phyloP scores from a whole-genome alignment of 169 alveolate genomes.

The Ichthyophthirius multifiliis region DNA sequence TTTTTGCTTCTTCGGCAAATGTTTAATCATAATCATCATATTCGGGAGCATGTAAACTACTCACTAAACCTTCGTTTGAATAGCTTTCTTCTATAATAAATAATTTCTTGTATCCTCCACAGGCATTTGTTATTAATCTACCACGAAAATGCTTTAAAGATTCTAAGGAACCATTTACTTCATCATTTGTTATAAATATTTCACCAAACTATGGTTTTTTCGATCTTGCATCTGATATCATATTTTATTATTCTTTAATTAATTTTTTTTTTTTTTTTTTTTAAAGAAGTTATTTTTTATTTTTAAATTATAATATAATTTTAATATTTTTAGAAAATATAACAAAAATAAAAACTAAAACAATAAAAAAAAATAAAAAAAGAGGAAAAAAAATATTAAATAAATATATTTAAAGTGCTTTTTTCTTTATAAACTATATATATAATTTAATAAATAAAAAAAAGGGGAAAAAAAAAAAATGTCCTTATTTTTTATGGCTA shows the following conservation, averaged over 20 bases:
- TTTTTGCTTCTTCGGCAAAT: slow-evolving; percentile 22
- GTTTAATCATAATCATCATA: slow-evolving; percentile 40
- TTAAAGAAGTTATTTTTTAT: too few species aligned
- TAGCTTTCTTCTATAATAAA: slow-evolving; percentile 76
- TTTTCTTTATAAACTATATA: too few species aligned
- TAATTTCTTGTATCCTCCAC: slow-evolving; percentile 82
- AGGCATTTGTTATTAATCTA: slow-evolving; percentile 69
- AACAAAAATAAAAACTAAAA: too few species aligned
- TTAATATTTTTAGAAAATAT: too few species aligned
- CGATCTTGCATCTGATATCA: slow-evolving; percentile 17
- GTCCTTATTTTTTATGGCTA: slow-evolving; percentile 18
- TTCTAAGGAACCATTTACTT: slow-evolving; percentile 67
- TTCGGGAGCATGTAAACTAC: slow-evolving; percentile 58
- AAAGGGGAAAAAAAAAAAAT: background rate
- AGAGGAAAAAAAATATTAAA: too few species aligned
- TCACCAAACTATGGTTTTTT: slow-evolving; percentile 77
- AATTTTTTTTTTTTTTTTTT: slow-evolving; percentile 25
- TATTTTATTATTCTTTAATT: slow-evolving; percentile 6
- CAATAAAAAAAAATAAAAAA: too few species aligned
- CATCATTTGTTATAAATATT: slow-evolving; percentile 65
- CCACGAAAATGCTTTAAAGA: slow-evolving; percentile 74
- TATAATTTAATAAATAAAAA: too few species aligned
- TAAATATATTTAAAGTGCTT: too few species aligned
- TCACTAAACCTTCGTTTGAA: slow-evolving; percentile 52
- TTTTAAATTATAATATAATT: too few species aligned